Conservation (phyloP, 345 rosid genomes). For the Noccaea caerulescens region DNA sequence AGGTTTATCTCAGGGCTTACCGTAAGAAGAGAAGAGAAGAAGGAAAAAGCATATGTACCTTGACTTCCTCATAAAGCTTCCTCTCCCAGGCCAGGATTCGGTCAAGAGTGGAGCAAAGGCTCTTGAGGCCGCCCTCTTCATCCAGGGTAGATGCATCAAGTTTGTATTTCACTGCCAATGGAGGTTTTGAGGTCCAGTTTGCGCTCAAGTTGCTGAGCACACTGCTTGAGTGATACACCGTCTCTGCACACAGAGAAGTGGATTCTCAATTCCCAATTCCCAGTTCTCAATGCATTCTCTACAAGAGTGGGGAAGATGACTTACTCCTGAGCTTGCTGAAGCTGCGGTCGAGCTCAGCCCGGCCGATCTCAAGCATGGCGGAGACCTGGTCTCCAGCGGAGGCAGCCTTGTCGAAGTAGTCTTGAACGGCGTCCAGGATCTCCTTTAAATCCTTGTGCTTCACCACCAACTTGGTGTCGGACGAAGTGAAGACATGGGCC, state of each 20-base stretch:
- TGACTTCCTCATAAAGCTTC: conserved; percentile 85
- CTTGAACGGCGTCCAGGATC: conserved; percentile 76
- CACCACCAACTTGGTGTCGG: conserved; percentile 67
- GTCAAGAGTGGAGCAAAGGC: conserved; percentile 87
- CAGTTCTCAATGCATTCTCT: neutral
- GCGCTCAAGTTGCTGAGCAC: conserved; percentile 82
- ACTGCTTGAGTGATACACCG: conserved; percentile 94
- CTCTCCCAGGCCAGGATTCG: conserved; percentile 96
- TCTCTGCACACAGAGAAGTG: conserved; percentile 54
- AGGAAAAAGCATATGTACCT: conserved; percentile 50
- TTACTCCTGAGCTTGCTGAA: conserved; percentile 82
- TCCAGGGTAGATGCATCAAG: conserved; percentile 62
- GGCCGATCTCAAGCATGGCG: conserved; percentile 77
- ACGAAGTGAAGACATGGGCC: conserved; percentile 49
- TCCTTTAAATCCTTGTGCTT: conserved; percentile 89
- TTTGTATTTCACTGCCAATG: conserved; percentile 80
- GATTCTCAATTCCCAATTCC: neutral
- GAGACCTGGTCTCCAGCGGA: conserved; percentile 77
- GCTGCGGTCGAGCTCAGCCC: conserved; percentile 87
- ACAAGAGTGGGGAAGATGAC: conserved; percentile 14
- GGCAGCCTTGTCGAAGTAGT: conserved; percentile 80
- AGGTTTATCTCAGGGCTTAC: conserved; percentile 9
- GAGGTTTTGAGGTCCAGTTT: conserved; percentile 96
- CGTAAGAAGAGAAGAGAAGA: neutral
- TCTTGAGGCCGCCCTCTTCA: conserved; percentile 59